Evolutionary conservation across 805 yeast genomes (phyloP).

Genomic region (Candida palmyrensis): DNA sequence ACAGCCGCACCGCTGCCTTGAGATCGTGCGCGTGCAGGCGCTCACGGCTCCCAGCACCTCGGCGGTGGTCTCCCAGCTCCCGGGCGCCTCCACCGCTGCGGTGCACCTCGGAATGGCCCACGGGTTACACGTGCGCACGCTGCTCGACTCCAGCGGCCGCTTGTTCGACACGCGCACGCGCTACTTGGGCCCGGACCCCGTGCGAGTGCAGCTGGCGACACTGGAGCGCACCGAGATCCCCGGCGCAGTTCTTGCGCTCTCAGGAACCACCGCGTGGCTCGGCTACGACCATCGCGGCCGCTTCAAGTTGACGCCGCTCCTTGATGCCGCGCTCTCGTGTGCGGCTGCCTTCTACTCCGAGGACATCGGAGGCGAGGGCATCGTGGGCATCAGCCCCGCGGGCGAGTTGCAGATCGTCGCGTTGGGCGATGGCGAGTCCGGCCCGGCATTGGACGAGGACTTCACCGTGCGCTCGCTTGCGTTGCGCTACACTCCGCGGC

Average conservation of each 20-base stretch:
- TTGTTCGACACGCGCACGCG: conserved; percentile 59
- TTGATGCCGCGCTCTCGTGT: conserved; percentile 34
- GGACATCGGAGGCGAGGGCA: conserved; percentile 55
- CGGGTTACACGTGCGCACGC: conserved; percentile 71
- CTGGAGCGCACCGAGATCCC: neutral
- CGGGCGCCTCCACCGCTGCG: conserved; percentile 17
- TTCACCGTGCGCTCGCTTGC: conserved; percentile 25
- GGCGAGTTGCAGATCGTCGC: conserved; percentile 49
- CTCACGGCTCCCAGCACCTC: conserved; percentile 44
- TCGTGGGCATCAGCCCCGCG: conserved; percentile 55
- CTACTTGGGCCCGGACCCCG: conserved; percentile 59
- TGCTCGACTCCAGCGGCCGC: conserved; percentile 56
- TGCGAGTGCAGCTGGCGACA: too few species aligned
- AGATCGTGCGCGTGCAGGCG: conserved; percentile 58
- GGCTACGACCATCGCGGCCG: conserved; percentile 27
- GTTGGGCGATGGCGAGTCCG: conserved; percentile 35
- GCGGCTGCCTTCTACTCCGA: conserved; percentile 58
- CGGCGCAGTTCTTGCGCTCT: conserved; percentile 10
- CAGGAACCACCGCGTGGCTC: conserved; percentile 48
- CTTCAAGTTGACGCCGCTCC: conserved; percentile 44
- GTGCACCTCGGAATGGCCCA: conserved; percentile 79
- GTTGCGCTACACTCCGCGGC: conserved; percentile 49
- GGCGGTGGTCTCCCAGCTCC: conserved; percentile 17
- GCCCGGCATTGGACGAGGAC: conserved; percentile 28
- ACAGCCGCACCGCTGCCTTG: conserved; percentile 54